A percentile compares a stretch with the other conserved stretches of the same genome.
Evolutionary conservation across 1,284 basidiomycete genomes (phyloP).

Genomic region (Irpex lacteus): DNA sequence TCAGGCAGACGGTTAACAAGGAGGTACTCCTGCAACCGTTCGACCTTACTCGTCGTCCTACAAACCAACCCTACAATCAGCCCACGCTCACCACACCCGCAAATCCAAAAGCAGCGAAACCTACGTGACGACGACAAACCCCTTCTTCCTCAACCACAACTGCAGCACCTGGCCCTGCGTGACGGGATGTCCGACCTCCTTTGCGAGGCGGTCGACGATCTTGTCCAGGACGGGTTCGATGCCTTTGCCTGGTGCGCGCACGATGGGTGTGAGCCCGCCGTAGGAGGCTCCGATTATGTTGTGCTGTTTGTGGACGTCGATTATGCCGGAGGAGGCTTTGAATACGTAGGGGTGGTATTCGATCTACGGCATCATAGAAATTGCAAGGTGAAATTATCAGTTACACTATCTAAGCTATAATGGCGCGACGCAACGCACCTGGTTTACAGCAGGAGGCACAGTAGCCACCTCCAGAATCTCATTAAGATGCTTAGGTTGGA

Average conservation of each 20-base stretch:
- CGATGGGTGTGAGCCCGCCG: slow-evolving; percentile 60
- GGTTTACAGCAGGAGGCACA: slow-evolving; percentile 73
- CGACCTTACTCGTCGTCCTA: slow-evolving; percentile 71
- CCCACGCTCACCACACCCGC: not conserved
- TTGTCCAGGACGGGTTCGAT: slow-evolving; percentile 40
- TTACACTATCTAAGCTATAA: too few relatives aligned
- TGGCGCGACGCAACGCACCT: slow-evolving; percentile 58
- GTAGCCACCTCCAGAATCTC: slow-evolving; percentile 58
- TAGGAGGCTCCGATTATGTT: slow-evolving; percentile 71
- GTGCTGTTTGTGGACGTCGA: slow-evolving; percentile 54
- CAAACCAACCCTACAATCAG: not conserved
- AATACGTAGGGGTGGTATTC: slow-evolving; percentile 82
- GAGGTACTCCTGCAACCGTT: slow-evolving; percentile 67
- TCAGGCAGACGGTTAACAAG: slow-evolving; percentile 52
- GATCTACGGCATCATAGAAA: too few relatives aligned
- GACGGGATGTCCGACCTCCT: slow-evolving; percentile 26
- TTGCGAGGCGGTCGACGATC: slow-evolving; percentile 26
- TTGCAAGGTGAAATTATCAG: too few relatives aligned
- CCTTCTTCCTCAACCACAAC: slow-evolving; percentile 33
- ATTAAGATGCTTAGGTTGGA: slow-evolving; percentile 62
- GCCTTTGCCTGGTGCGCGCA: slow-evolving; percentile 53
- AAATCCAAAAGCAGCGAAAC: slow-evolving; percentile 23
- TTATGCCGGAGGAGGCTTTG: slow-evolving; percentile 51
- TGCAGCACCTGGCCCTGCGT: slow-evolving; percentile 34
- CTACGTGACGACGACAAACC: slow-evolving; percentile 55